A percentile compares a stretch with the other conserved stretches of the same genome.
Conservation (phyloP, 208 protist species). For the Herpetomonas samuelpessoai region DNA sequence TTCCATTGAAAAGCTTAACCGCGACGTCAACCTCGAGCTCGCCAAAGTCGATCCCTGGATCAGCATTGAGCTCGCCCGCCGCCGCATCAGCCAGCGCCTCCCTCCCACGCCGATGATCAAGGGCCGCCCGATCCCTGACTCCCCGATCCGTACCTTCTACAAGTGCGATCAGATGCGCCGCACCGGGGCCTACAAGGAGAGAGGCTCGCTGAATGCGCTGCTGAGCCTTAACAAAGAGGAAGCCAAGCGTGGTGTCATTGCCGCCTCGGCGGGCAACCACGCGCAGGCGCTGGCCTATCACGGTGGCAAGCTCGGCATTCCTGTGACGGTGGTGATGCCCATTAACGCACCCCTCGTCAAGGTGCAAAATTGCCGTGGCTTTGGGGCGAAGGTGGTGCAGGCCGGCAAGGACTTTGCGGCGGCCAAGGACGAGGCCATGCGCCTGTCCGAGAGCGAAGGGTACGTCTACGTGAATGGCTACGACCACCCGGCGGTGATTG, state of each 20-base stretch:
- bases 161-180: constrained; percentile 75
- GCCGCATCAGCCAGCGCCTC: constrained; percentile 34
- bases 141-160: constrained; percentile 35
- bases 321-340: constrained; percentile 93
- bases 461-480: constrained; percentile 90
- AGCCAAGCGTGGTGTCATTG: constrained; percentile 72
- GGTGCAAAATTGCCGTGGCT: constrained; percentile 61
- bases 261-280: constrained; percentile 88
- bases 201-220: constrained; percentile 88
- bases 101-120: constrained; percentile 32
- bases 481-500: constrained; percentile 83
- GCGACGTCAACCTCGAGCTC: too few relatives aligned
- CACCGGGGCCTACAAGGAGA: constrained; percentile 90
- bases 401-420: constrained; percentile 73
- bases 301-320: constrained; percentile 74
- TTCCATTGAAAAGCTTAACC: constrained; percentile 15
- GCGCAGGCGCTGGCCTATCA: constrained; percentile 89
- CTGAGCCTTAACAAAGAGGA: constrained; percentile 60
- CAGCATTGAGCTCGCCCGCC: constrained; percentile 37
- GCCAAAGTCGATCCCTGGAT: constrained; percentile 33
- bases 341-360: constrained; percentile 79
- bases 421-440: constrained; percentile 54
- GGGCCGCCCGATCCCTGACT: constrained; percentile 32
- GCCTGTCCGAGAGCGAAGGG: constrained; percentile 31
- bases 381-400: constrained; percentile 76